A percentile compares a stretch with the other conserved stretches of the same genome.
phyloP scores from a whole-genome alignment of 805 yeast species.

The Yamadazyma philogaea region DNA sequence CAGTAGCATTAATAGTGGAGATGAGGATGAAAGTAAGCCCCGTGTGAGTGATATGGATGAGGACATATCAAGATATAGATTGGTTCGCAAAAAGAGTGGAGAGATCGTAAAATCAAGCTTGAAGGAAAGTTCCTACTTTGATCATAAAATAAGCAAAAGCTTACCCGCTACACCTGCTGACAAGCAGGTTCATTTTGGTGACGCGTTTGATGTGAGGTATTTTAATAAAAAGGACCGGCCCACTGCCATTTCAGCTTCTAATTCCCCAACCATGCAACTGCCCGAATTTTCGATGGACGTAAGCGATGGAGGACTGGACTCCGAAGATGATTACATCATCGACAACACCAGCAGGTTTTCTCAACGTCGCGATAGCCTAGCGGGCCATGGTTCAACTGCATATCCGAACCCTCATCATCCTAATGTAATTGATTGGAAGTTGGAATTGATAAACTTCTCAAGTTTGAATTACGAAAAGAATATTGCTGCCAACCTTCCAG shows the following conservation, averaged over 20 bases:
- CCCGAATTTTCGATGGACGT: conserved; percentile 17
- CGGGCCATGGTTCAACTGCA: conserved; percentile 14
- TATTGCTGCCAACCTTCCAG: conserved; percentile 35
- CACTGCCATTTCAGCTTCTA: conserved; percentile 64
- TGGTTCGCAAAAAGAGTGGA: conserved; percentile 84
- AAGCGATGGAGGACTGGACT: conserved; percentile 16
- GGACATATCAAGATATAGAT: conserved; percentile 16
- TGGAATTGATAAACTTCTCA: conserved; percentile 37
- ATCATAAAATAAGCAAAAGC: conserved; percentile 26
- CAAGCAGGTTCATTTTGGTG: conserved; percentile 78
- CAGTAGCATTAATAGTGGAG: conserved; percentile 1
- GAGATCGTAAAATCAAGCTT: conserved; percentile 77
- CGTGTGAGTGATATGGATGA: conserved; percentile 1
- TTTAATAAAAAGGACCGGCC: conserved; percentile 76
- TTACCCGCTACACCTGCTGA: conserved; percentile 54
- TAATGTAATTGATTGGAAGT: conserved; percentile 40
- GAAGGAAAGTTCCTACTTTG: conserved; percentile 43
- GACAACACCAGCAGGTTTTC: background rate
- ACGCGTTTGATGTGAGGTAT: conserved; percentile 51
- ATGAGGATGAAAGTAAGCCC: conserved; percentile 1
- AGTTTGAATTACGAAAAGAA: conserved; percentile 45
- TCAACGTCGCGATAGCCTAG: background rate
- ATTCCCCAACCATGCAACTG: conserved; percentile 48
- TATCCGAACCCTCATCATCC: conserved; percentile 21
- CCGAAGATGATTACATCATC: background rate